Percentiles rank a stretch among this genome's conserved stretches.
Conservation (phyloP, 441 rosid species). For the Capsella rubella region DNA sequence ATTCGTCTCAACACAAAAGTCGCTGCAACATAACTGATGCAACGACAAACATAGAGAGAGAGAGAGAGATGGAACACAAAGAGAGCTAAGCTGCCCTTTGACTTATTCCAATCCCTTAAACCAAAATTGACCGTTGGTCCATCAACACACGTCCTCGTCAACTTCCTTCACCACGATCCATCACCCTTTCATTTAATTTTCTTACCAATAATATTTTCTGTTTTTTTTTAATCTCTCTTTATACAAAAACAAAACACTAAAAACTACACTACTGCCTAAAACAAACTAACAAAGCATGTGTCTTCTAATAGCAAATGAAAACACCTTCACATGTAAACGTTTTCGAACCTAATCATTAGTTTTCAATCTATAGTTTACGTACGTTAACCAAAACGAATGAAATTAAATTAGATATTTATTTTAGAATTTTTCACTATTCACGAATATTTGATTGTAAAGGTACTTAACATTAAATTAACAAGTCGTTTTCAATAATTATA, state of each 20-base stretch:
- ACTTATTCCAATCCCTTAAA: constrained; percentile 33
- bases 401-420: too few relatives aligned
- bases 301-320: constrained; percentile 6
- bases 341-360: constrained; percentile 10
- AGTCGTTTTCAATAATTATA: constrained; percentile 30
- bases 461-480: constrained; percentile 8
- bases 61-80: constrained; percentile 6
- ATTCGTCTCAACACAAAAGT: constrained; percentile 36
- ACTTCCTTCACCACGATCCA: constrained; percentile 2
- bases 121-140: constrained; percentile 41
- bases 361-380: constrained; percentile 5
- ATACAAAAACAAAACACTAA: not conserved
- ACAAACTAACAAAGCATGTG: constrained; percentile 27
- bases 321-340: constrained; percentile 11
- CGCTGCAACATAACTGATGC: constrained; percentile 42
- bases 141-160: constrained; percentile 29
- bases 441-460: constrained; percentile 19
- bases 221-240: not conserved
- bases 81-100: constrained; percentile 34
- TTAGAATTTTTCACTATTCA: not conserved
- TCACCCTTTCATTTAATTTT: constrained; percentile 30
- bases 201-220: constrained; percentile 23
- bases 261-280: constrained; percentile 5
- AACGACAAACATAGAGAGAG: constrained; percentile 20
- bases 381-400: not conserved